phyloP scores from a whole-genome alignment of 768 basidiomycete genomes.

The Boletus barrowsii region DNA sequence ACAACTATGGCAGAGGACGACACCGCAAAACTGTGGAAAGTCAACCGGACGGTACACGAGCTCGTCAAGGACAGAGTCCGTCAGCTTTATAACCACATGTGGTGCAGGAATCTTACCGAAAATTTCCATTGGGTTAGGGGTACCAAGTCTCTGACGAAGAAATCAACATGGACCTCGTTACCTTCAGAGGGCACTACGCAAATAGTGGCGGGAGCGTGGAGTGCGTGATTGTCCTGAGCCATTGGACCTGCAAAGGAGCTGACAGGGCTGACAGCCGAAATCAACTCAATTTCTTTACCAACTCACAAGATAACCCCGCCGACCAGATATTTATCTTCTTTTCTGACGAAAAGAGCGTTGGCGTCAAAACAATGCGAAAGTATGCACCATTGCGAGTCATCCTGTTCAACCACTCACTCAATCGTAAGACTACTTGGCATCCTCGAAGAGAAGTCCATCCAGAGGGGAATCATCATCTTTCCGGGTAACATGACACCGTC shows the following conservation, averaged over 20 bases:
- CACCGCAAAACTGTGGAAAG: constrained; percentile 89
- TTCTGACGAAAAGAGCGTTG: constrained; percentile 92
- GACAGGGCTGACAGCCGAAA: constrained; percentile 57
- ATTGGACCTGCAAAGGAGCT: constrained; percentile 6
- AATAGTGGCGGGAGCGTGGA: constrained; percentile 75
- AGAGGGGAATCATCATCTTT: constrained; percentile 92
- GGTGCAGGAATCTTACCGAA: constrained; percentile 16
- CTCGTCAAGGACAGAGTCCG: constrained; percentile 89
- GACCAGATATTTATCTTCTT: constrained; percentile 94
- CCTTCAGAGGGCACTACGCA: constrained; percentile 73
- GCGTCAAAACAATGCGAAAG: constrained; percentile 98
- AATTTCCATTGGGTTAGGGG: constrained; percentile 50
- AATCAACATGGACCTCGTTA: constrained; percentile 80
- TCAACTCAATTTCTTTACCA: constrained; percentile 88
- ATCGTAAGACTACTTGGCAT: constrained; percentile 72
- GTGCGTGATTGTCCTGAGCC: constrained; percentile 47
- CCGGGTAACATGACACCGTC: constrained; percentile 96
- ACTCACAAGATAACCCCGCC: constrained; percentile 56
- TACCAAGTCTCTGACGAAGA: constrained; percentile 94
- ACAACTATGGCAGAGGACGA: constrained; percentile 73
- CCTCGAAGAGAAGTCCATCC: constrained; percentile 87
- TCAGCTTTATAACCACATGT: constrained; percentile 11
- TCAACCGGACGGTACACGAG: constrained; percentile 94
- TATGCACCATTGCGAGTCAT: constrained; percentile 36
- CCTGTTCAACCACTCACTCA: constrained; percentile 9